Conservation (phyloP, 2,329 filamentous ascomycete species). For the Colletotrichum incanum region DNA sequence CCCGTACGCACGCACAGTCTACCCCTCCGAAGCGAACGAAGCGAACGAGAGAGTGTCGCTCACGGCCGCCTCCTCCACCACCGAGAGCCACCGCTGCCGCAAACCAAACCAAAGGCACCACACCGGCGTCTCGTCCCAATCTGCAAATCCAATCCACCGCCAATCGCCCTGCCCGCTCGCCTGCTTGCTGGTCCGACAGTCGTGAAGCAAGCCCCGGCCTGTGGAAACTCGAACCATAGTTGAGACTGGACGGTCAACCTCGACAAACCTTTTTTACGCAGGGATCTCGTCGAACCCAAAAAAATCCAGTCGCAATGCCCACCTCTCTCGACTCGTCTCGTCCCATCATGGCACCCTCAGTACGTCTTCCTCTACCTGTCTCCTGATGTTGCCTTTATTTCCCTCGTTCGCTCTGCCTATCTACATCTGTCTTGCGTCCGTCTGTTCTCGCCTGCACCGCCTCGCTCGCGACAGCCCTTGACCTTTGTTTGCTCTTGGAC, state of each 20-base stretch:
- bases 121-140: slow-evolving; percentile 16
- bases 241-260: slow-evolving; percentile 34
- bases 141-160: slow-evolving; percentile 12
- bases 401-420: not conserved
- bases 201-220: slow-evolving; percentile 41
- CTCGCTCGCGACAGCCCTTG: slow-evolving; percentile 6
- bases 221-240: slow-evolving; percentile 42
- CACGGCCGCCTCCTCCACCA: slow-evolving; percentile 10
- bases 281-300: slow-evolving; percentile 35
- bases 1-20: not conserved
- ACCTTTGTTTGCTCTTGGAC: slow-evolving; percentile 22
- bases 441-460: slow-evolving; percentile 29
- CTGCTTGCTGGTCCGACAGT: slow-evolving; percentile 31
- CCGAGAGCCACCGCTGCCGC: slow-evolving; percentile 5
- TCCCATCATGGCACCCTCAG: slow-evolving; percentile 75
- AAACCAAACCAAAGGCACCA: not conserved
- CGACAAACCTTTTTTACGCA: slow-evolving; percentile 38
- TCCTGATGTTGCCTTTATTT: slow-evolving; percentile 31
- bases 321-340: slow-evolving; percentile 73
- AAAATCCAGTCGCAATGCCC: slow-evolving; percentile 61
- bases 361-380: slow-evolving; percentile 58
- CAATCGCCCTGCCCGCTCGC: slow-evolving; percentile 19
- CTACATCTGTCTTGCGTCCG: slow-evolving; percentile 12
- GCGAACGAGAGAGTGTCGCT: not conserved
- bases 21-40: slow-evolving; percentile 12